Evolutionary conservation across 495 filamentous ascomycete species (phyloP), one percentile per base, ranked within the genome.

Genomic region (Sporormia fimetaria): DNA sequence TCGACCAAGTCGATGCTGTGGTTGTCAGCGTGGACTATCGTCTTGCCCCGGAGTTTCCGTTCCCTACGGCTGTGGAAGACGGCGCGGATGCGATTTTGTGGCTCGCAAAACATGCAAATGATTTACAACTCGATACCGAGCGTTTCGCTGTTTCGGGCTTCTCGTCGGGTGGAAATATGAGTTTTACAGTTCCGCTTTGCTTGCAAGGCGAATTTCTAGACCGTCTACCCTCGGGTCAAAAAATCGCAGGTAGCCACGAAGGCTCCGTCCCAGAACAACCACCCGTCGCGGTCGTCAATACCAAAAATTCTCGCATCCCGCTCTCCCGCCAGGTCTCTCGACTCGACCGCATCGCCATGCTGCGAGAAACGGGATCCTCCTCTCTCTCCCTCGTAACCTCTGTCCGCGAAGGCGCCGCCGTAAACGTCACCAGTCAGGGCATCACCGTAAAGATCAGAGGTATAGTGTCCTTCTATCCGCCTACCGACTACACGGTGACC

Each of bases 81-180:
- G 63, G 63, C 20, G 61, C 56, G 1, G 63, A 67, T 49, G 61
- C 62, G 3, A 42, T 67, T 9, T 33, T 66, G 4, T 66, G 54
- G 25, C 50, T 67, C 10, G 51, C 57, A 18, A 26, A 52, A 20
- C 58, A 66, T 16, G 65, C 67, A 10, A 55, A 61, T n/a, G 56
- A 62, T 43, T 47, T 70, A 27, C 59, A 61, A 0, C 51, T 87
- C 31, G 74, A 83, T 59, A 42, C 71, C 21, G 64, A 67, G 30
- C 61, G 76, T 35, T 73, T 94, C 11, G 82, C 76, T 2, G 63
- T 87, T 7, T 83, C 73, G 4, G 87, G 87, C 11, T 96, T 96
- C 62, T 86, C 80, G 0, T 83, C 84, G 1, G 88, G 88, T 2
- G 88, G 76, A 9, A 96, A 94, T 52, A 73, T 93, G 48, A 73